Evolutionary conservation across 2,329 filamentous ascomycete species (phyloP), one percentile per base, ranked within the genome.

Genomic region (Pseudonectria buxi): DNA sequence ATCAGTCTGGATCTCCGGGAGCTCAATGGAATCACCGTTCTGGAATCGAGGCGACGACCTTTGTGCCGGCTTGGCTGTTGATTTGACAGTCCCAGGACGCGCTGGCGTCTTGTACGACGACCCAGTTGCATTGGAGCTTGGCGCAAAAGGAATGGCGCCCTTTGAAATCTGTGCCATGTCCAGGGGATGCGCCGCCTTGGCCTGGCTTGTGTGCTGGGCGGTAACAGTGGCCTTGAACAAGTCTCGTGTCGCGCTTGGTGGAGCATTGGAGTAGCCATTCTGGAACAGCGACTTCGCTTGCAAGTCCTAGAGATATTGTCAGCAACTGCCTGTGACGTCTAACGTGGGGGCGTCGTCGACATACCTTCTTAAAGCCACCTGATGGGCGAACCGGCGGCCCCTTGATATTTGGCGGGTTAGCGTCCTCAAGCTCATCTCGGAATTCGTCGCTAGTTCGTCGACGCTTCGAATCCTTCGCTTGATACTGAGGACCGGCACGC

Each of bases 1-100:
- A 56, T 98, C 94, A 2, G 92, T 96, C 45, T 88, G 80, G 49
- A 98, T 96, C 49, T 98, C 92, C 0, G 92, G 90, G 3, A 98
- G 76, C 47, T 92, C 83, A 52, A 98, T 95, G 33, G 76, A 77
- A 40, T 98, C 92, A 41, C 89, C 87, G 49, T 87, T 90, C 42
- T 83, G 84, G 63, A 94, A 94, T 34, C 86, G 78, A 1, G 88
- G 88, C 2, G 88, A 94, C 22, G 84, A 82, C 46, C 78, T 74
- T 13, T 74, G 62, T 3, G 63, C 68, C n/a, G 73, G 71, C 51
- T 83, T 85, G 39, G 69, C 69, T 3, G 66, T 67, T 2, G 78
- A 76, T 52, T 81, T 81, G 30, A 61, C 60, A 26, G 55, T 58
- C 11, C 44, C 49, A 15, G 74, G 69, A 13, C 80, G 74, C 9